These are phyloP conservation scores for Penicillium robsamsonii DNA, from an alignment of 495 filamentous ascomycete genomes.

Conservation along the genomic window DNA sequence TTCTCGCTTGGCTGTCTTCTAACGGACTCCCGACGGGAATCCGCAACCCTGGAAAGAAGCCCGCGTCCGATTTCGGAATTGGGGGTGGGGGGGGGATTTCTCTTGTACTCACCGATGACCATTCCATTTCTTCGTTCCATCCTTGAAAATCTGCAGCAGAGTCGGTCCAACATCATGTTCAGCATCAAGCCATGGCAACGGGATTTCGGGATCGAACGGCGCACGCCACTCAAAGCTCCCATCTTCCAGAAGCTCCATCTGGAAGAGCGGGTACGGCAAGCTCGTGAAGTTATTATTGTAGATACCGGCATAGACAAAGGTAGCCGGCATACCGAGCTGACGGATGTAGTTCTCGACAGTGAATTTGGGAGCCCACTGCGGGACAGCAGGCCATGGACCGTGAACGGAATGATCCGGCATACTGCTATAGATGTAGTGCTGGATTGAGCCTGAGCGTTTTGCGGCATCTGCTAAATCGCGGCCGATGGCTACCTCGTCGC, in stretches of 20 bases:
- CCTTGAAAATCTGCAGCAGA: constrained; percentile 92
- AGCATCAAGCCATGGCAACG: constrained; percentile 93
- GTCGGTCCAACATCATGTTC: constrained; percentile 97
- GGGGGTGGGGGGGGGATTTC: too few relatives aligned
- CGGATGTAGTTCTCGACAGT: constrained; percentile 88
- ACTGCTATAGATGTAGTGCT: constrained; percentile 92
- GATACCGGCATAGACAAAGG: constrained; percentile 93
- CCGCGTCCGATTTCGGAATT: too few relatives aligned
- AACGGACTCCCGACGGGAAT: background rate
- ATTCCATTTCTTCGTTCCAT: constrained; percentile 81
- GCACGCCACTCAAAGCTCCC: constrained; percentile 92
- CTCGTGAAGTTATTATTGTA: constrained; percentile 99
- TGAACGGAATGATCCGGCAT: constrained; percentile 89
- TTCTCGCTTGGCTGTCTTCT: background rate
- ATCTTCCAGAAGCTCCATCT: constrained; percentile 80
- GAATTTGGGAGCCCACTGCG: constrained; percentile 89
- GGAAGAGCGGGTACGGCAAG: constrained; percentile 87
- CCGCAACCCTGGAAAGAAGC: background rate
- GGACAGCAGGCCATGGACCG: constrained; percentile 78
- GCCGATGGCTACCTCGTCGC: constrained; percentile 88
- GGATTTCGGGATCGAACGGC: constrained; percentile 84
- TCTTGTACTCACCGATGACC: constrained; percentile 63
- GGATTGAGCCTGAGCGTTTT: constrained; percentile 70
- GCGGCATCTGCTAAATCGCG: constrained; percentile 85
- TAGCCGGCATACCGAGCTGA: constrained; percentile 76